These are phyloP conservation scores for Xanthoparmelia taractica DNA, from an alignment of 495 filamentous ascomycete species.

Conservation along the genomic window DNA sequence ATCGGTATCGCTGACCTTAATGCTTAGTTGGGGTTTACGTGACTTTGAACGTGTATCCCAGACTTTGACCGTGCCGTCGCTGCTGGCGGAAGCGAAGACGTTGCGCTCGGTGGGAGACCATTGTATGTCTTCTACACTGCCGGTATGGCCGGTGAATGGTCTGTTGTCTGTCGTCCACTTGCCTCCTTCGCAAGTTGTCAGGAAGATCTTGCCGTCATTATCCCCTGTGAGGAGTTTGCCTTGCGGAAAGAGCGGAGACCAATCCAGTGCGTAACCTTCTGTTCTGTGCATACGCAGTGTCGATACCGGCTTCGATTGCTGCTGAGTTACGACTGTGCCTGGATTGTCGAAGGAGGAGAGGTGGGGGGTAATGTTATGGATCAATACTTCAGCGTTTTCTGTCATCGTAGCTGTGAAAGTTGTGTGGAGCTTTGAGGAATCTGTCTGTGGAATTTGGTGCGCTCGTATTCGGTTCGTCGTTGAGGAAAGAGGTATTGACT, in stretches of 20 bases:
- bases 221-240: conserved; percentile 91
- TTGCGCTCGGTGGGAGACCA: conserved; percentile 89
- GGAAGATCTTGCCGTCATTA: conserved; percentile 79
- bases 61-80: conserved; percentile 87
- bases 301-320: conserved; percentile 74
- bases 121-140: conserved; percentile 87
- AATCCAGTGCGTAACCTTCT: conserved; percentile 92
- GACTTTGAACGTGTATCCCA: conserved; percentile 92
- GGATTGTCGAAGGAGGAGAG: conserved; percentile 82
- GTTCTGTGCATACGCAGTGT: conserved; percentile 85
- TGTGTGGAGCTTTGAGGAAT: conserved; percentile 60
- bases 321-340: conserved; percentile 66
- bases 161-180: conserved; percentile 76
- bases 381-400: conserved; percentile 77
- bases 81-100: conserved; percentile 87
- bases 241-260: conserved; percentile 67
- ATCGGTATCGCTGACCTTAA: conserved; percentile 74
- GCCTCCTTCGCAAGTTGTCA: conserved; percentile 77
- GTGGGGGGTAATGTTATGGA: conserved; percentile 87
- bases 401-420: conserved; percentile 87
- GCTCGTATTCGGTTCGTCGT: conserved; percentile 89
- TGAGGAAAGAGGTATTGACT: conserved; percentile 71
- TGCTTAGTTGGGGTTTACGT: conserved; percentile 72
- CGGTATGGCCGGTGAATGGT: conserved; percentile 72
- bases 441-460: conserved; percentile 63